These are phyloP conservation scores for Thymus quinquecostatus DNA, from an alignment of 257 asterid genomes.

Conservation along the genomic window DNA sequence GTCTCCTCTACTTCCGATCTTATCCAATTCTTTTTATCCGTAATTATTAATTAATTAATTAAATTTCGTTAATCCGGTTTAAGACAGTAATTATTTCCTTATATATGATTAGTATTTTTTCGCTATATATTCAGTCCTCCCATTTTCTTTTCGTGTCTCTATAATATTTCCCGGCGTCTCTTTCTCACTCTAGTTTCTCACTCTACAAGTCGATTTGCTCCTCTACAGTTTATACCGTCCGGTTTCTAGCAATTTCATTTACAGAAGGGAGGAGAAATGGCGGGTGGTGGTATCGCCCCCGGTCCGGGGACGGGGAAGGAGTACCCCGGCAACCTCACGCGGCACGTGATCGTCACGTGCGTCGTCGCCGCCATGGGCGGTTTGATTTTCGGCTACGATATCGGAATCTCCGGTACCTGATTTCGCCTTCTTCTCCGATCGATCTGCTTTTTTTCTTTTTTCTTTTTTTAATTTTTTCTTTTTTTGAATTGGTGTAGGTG, in stretches of 20 bases:
- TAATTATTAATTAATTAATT: background rate
- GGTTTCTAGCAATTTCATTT: background rate
- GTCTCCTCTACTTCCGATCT: background rate
- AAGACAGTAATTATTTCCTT: background rate
- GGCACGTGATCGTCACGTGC: conserved; percentile 64
- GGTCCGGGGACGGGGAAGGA: conserved; percentile 50
- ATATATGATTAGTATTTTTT: background rate
- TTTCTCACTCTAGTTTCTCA: background rate
- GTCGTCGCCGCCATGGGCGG: conserved; percentile 98
- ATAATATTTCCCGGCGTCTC: background rate
- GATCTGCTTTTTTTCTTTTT: background rate
- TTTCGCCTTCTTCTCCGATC: too few relatives aligned
- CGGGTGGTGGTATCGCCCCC: conserved; percentile 75
- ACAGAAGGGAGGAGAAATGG: conserved; percentile 45
- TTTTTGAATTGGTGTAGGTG: conserved; percentile 46
- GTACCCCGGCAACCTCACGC: conserved; percentile 78
- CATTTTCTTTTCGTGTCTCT: background rate
- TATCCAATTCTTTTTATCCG: conserved; percentile 1
- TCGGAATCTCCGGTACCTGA: conserved; percentile 66
- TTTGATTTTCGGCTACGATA: conserved; percentile 83
- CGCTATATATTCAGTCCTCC: background rate
- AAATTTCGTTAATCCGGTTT: background rate
- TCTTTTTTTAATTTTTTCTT: background rate
- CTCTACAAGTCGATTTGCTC: background rate
- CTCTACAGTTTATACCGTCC: background rate